Evolutionary conservation across 768 basidiomycete genomes (phyloP), one percentile per base, ranked within the genome.

Genomic region (Russula earlei): DNA sequence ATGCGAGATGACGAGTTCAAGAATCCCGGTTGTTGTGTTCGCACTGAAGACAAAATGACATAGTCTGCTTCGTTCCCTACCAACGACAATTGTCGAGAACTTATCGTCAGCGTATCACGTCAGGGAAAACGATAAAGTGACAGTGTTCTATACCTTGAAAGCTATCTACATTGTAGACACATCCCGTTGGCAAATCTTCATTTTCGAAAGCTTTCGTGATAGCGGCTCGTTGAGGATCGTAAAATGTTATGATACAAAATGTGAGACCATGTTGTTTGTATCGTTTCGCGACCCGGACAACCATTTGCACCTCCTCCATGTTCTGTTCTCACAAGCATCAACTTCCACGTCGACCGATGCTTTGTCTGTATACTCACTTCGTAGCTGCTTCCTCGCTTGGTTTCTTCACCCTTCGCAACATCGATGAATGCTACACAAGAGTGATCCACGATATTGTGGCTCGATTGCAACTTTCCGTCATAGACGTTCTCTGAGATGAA

Each of bases 231-330:
- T 81, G 79, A 0, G 29, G 10, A 10, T 31, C 29, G 29, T 80
- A 81, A 0, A 76, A 78, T 3, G 78, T 79, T 43, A 80, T 77
- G 51, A 81, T 62, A 41, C 74, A 73, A 43, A 76, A 78, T 0
- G 75, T 31, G 11, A 51, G 1, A 5, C 10, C 10, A 5, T 10
- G 29, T 31, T 31, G 29, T 5, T 31, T 5, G 10, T 31, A 31
- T 31, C 29, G 29, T 10, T 31, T 31, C 7, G 29, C 29, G 29
- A 31, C 29, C 5, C 29, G 29, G 29, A 31, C 29, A 10, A 3
- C 29, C 29, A 31, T 31, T 7, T 31, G 29, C 7, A 31, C 29
- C 29, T 31, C 29, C 29, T 42, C 40, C n/a, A 7, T 41, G 29
- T 42, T 52, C 50, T 52, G 29, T 31, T 43, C 17, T 20, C 14